These are phyloP conservation scores for Microbotryum silenes-acaulis DNA, from an alignment of 1,284 basidiomycete genomes.

Conservation along the genomic window DNA sequence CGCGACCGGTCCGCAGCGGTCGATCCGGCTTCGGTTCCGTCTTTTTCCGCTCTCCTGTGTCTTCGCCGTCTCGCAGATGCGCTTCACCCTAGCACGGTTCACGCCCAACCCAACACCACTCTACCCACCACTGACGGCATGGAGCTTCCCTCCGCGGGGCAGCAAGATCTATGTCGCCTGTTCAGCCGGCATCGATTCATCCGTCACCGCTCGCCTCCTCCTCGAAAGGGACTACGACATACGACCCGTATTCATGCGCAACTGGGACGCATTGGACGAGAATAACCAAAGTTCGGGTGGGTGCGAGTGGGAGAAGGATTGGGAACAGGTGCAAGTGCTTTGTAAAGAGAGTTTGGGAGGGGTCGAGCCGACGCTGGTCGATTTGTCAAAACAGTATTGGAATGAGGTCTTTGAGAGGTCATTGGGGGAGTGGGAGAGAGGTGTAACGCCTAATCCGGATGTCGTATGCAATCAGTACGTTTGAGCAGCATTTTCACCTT, in stretches of 20 bases:
- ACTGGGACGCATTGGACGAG: conserved; percentile 58
- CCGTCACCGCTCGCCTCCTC: conserved; percentile 68
- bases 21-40: too few species aligned
- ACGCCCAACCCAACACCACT: neutral
- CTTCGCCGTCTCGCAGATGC: too few species aligned
- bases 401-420: conserved; percentile 77
- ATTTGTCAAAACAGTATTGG: conserved; percentile 82
- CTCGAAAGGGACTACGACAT: conserved; percentile 68
- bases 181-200: conserved; percentile 95
- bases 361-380: conserved; percentile 50
- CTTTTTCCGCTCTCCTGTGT: too few species aligned
- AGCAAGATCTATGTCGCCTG: conserved; percentile 69
- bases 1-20: too few species aligned
- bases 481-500: neutral
- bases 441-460: conserved; percentile 85
- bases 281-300: conserved; percentile 50
- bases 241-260: conserved; percentile 87
- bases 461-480: conserved; percentile 79
- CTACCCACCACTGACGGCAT: neutral
- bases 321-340: conserved; percentile 77
- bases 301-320: conserved; percentile 93
- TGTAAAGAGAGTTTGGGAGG: conserved; percentile 47
- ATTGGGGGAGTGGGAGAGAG: conserved; percentile 63
- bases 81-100: too few species aligned
- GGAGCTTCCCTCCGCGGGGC: conserved; percentile 3